Evolutionary conservation across 1,284 basidiomycete species (phyloP), one percentile per base, ranked within the genome.

Genomic region (Microbotryum silenes-acaulis): DNA sequence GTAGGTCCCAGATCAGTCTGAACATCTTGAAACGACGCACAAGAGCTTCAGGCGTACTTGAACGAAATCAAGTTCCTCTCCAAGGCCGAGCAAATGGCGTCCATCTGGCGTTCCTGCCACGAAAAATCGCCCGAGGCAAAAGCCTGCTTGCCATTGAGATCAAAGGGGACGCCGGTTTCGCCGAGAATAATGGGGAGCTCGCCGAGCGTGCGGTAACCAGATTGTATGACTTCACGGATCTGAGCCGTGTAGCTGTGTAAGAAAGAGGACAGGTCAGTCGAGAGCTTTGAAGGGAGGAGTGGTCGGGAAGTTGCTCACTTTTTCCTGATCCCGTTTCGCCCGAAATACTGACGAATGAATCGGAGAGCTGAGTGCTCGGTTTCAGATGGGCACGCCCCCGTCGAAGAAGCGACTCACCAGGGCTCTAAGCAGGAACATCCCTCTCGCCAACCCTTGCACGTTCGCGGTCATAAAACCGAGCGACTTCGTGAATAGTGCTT

Each of bases 131-230:
- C 87, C 0, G 82, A 82, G 52, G 74, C 70, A 72, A 93, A 87
- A 0, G 88, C 88, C 68, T 83, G 80, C 61, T 82, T 81, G 47
- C 83, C 76, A 74, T 96, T 94, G 80, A 94, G 82, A 71, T 97
- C 91, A 85, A 96, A 92, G 0, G 91, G 91, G 46, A 94, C 80
- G 42, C 92, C 92, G 67, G 87, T 89, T 75, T 97, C 92, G 29
- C 91, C 91, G 65, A 97, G 83, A 9, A 94, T 76, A 44, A 90
- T 82, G 10, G 91, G 91, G 14, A 77, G 81, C 71, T 91, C 87
- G 29, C 87, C 88, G 0, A 94, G 79, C 4, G 82, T 78, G 42
- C 80, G 75, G 68, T 88, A 83, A 0, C 81, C 84, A 42, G 81
- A 79, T 54, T 86, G 79, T 5, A 89, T 83, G 51, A 94, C 81